Conservation (phyloP, 768 basidiomycete genomes). For the Tricholoma matsutake region DNA sequence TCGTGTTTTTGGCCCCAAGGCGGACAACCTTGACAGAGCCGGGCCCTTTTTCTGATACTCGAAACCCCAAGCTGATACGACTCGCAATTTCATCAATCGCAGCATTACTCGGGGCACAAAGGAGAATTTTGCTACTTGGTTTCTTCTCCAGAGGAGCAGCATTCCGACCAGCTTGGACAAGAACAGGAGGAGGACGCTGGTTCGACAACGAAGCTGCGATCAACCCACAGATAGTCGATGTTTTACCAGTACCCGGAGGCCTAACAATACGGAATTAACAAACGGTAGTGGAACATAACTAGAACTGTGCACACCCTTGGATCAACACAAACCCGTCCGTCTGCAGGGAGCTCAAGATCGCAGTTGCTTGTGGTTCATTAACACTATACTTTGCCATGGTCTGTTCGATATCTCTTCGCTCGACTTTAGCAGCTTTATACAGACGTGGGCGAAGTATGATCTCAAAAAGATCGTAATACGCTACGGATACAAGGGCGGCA, state of each 20-base stretch:
- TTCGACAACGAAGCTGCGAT: conserved; percentile 76
- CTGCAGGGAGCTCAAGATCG: conserved; percentile 73
- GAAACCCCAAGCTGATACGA: conserved; percentile 79
- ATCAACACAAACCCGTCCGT: conserved; percentile 84
- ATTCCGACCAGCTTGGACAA: conserved; percentile 44
- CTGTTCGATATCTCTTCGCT: conserved; percentile 50
- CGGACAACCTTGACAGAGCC: conserved; percentile 81
- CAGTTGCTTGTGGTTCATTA: conserved; percentile 93
- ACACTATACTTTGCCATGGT: conserved; percentile 71
- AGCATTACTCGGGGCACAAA: conserved; percentile 98
- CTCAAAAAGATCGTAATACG: conserved; percentile 76
- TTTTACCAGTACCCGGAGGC: conserved; percentile 98
- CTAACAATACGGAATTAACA: conserved; percentile 35
- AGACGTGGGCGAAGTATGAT: conserved; percentile 70
- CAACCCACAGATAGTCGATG: conserved; percentile 95
- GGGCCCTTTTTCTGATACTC: conserved; percentile 49
- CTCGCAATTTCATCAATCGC: conserved; percentile 95
- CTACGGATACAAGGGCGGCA: conserved; percentile 76
- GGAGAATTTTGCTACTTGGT: conserved; percentile 61
- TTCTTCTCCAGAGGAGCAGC: conserved; percentile 39
- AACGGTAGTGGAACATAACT: background rate
- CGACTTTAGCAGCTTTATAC: conserved; percentile 40
- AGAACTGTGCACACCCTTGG: conserved; percentile 66
- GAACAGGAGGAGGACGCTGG: conserved; percentile 52
- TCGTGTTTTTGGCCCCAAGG: conserved; percentile 73